phyloP scores from a whole-genome alignment of 352 stramenopile genomes.

The Pythium pectinolyticum region DNA sequence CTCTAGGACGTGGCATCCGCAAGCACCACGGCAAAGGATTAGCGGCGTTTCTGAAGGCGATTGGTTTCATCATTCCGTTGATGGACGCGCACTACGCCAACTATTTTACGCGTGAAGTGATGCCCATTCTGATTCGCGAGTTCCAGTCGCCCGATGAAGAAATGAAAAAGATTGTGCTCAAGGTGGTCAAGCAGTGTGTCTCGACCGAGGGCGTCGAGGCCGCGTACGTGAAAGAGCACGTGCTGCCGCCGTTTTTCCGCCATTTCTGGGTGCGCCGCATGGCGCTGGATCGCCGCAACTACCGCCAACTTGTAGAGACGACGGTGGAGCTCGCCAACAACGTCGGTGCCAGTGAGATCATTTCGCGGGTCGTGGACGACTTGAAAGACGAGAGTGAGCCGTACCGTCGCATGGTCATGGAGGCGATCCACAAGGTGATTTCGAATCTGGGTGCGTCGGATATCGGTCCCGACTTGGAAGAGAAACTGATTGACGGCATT shows the following conservation, averaged over 20 bases:
- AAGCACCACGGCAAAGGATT: slow-evolving; percentile 98
- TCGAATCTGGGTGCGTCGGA: slow-evolving; percentile 96
- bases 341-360: slow-evolving; percentile 98
- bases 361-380: slow-evolving; percentile 97
- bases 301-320: slow-evolving; percentile 98
- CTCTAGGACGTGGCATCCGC: slow-evolving; percentile 97
- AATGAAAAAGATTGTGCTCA: slow-evolving; percentile 99
- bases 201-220: slow-evolving; percentile 98
- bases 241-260: slow-evolving; percentile 98
- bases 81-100: slow-evolving; percentile 99
- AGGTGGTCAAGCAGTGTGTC: slow-evolving; percentile 98
- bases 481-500: slow-evolving; percentile 99
- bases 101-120: slow-evolving; percentile 99
- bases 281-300: slow-evolving; percentile 97
- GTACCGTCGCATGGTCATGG: slow-evolving; percentile 99
- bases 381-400: slow-evolving; percentile 99
- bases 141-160: slow-evolving; percentile 99
- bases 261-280: slow-evolving; percentile 99
- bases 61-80: slow-evolving; percentile 99
- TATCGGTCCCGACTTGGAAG: slow-evolving; percentile 96
- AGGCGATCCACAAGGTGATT: slow-evolving; percentile 98
- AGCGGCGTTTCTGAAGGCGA: slow-evolving; percentile 98
- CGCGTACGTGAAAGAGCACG: slow-evolving; percentile 97
- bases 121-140: slow-evolving; percentile 98
- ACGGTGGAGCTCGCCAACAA: slow-evolving; percentile 99